These are phyloP conservation scores for Podospora pseudoanserina DNA, from an alignment of 495 filamentous ascomycete species.

Conservation along the genomic window DNA sequence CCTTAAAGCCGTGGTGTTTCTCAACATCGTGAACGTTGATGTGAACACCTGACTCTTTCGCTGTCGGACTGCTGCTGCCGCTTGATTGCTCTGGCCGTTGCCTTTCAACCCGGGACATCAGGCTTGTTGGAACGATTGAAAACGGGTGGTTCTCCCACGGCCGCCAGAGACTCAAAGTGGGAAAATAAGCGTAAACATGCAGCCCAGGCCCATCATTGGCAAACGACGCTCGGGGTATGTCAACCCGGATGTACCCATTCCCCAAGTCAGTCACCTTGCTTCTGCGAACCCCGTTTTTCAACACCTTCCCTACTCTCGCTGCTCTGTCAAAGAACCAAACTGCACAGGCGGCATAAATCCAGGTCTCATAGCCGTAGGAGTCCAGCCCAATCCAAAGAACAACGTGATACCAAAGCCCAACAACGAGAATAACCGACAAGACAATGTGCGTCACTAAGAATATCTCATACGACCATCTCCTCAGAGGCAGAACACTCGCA, in stretches of 20 bases:
- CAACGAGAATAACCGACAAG: not conserved
- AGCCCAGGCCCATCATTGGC: not conserved
- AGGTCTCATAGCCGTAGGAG: not conserved
- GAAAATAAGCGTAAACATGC: not conserved
- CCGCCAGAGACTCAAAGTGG: not conserved
- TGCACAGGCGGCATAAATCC: not conserved
- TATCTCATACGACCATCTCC: not conserved
- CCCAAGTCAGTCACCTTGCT: not conserved
- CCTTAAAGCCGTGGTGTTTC: not conserved
- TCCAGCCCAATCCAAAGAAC: not conserved
- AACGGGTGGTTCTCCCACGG: conserved; percentile 3
- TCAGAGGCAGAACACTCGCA: not conserved
- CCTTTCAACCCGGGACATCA: not conserved
- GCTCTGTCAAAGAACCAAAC: conserved; percentile 3
- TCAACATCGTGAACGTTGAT: not conserved
- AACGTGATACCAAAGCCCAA: conserved; percentile 5
- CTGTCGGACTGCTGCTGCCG: not conserved
- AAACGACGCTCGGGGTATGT: not conserved
- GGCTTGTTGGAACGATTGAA: not conserved
- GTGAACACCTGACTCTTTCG: not conserved
- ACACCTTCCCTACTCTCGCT: not conserved
- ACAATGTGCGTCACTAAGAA: conserved; percentile 1
- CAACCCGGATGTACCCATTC: not conserved
- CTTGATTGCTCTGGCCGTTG: not conserved
- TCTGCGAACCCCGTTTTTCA: not conserved